Conservation (phyloP, 164 flowering plant species). For the Chloranthus sessilifolius region DNA sequence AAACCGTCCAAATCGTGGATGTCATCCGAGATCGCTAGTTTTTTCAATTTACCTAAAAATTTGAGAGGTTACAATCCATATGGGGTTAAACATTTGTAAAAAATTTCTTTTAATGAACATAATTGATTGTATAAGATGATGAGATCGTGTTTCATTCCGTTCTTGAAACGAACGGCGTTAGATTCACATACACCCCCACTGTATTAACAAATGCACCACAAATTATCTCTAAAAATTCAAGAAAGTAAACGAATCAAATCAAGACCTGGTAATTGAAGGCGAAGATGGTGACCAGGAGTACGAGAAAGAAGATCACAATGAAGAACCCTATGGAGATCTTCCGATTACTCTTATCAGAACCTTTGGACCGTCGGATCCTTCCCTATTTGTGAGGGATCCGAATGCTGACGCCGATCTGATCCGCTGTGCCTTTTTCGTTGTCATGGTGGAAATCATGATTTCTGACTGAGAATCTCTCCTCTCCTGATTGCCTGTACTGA, state of each 20-base stretch:
- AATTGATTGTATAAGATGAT: no score
- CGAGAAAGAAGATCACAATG: slow-evolving; percentile 35
- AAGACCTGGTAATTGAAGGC: slow-evolving; percentile 42
- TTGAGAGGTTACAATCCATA: no score
- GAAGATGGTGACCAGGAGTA: slow-evolving; percentile 42
- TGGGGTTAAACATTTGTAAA: no score
- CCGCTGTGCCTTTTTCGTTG: slow-evolving; percentile 73
- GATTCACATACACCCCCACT: no score
- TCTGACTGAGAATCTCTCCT: slow-evolving; percentile 31
- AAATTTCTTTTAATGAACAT: no score
- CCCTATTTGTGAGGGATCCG: slow-evolving; percentile 40
- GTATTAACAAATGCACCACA: no score
- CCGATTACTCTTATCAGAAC: slow-evolving; percentile 29
- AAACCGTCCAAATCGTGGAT: no score
- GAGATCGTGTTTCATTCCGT: no score
- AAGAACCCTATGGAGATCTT: slow-evolving; percentile 38
- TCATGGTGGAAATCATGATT: slow-evolving; percentile 26
- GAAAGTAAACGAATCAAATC: neutral
- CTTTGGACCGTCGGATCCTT: slow-evolving; percentile 36
- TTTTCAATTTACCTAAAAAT: no score
- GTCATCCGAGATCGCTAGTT: no score
- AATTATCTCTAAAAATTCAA: no score
- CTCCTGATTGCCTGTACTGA: slow-evolving; percentile 76
- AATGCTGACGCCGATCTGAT: slow-evolving; percentile 51
- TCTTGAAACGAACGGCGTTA: neutral